phyloP scores from a whole-genome alignment of 2,329 filamentous ascomycete species.

The Didymella lethalis region DNA sequence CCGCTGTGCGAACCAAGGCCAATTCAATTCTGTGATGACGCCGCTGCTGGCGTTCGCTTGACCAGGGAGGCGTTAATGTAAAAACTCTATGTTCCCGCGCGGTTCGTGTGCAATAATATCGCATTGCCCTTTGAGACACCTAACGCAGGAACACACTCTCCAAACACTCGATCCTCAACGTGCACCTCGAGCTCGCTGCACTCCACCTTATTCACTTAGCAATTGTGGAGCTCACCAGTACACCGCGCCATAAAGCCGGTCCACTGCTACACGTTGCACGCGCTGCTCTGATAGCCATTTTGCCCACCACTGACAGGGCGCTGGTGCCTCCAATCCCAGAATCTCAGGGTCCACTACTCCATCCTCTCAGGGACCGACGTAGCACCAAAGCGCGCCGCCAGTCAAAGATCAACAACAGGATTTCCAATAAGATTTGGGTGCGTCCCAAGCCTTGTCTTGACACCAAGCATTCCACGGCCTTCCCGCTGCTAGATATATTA shows the following conservation, averaged over 20 bases:
- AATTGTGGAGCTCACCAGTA: slow-evolving; percentile 28
- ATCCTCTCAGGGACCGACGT: slow-evolving; percentile 36
- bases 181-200: slow-evolving; percentile 25
- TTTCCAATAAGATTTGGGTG: slow-evolving; percentile 43
- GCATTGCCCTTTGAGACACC: slow-evolving; percentile 10
- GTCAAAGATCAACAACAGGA: slow-evolving; percentile 44
- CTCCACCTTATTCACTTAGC: slow-evolving; percentile 34
- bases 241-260: slow-evolving; percentile 34
- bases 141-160: slow-evolving; percentile 15
- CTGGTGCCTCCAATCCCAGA: slow-evolving; percentile 26
- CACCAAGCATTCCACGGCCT: slow-evolving; percentile 41
- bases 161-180: slow-evolving; percentile 17
- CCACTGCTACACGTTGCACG: slow-evolving; percentile 40
- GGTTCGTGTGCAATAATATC: slow-evolving; percentile 6
- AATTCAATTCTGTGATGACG: slow-evolving; percentile 16
- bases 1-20: slow-evolving; percentile 17
- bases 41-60: slow-evolving; percentile 9
- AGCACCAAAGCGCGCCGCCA: slow-evolving; percentile 36
- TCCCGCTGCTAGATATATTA: slow-evolving; percentile 45
- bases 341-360: slow-evolving; percentile 41
- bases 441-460: slow-evolving; percentile 33
- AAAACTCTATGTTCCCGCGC: slow-evolving; percentile 12
- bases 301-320: slow-evolving; percentile 29
- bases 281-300: slow-evolving; percentile 30
- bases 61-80: slow-evolving; percentile 6